Base-by-base conservation (phyloP, 129 eudicot genomes). In the Escallonia herrerae region DNA sequence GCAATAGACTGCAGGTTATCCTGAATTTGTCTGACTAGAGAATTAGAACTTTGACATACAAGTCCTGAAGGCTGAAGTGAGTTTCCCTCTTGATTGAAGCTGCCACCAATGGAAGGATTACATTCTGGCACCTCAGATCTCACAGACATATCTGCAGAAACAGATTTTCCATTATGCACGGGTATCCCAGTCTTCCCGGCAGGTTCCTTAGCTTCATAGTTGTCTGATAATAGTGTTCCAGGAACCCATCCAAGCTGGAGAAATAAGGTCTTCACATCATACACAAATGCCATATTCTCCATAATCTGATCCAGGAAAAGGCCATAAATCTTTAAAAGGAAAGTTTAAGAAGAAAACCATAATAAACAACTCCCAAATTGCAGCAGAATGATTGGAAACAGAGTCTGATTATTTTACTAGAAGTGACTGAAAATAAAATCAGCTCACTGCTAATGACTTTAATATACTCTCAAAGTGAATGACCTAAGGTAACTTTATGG, bases 181-280 rank as follows among this genome's bases (percentile, higher is more conserved):
- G 82, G 76, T 54, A 69, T 42, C 44, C 70, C 76, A 11, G 14
- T 58, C 76, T 49, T 64, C 48, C 71, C 70, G 56, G 60, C 65
- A 66, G 70, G 71, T 57, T 80, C 84, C 2, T 79, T 74, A 65
- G 74, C 62, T 65, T 64, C 66, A 77, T 76, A 79, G 64, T 64
- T 75, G 15, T 85, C 96, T 41, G 94, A 79, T 58, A 84, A 61
- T 43, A 87, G 69, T 38, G 78, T 89, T 50, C 90, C 90, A 40
- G 90, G 89, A 66, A 87, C 79, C 73, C 87, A 76, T 70, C 95
- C 96, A 56, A 91, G 84, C 71, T 87, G 97, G 80, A 66, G 81
- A 80, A 91, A 60, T 56, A 93, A 61, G 66, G 85, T 70, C 75
- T 70, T 83, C 59, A 93, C 98, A 52, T 85, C 95, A 68, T 80